Base-by-base conservation (phyloP, 164 flowering plant genomes). In the Piper betle region DNA sequence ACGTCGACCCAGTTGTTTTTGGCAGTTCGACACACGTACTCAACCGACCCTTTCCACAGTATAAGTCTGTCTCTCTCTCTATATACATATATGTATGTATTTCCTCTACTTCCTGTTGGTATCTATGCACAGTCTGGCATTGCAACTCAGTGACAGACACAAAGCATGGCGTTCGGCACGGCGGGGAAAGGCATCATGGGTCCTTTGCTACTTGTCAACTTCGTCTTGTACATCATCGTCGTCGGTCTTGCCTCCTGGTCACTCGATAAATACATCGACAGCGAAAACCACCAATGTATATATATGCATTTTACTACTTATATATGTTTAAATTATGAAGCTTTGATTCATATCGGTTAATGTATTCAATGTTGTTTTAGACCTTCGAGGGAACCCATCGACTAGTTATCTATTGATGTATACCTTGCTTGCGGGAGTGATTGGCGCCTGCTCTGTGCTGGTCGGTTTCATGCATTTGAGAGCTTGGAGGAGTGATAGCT, bases 191-290 rank as follows among this genome's bases (percentile, higher is more conserved):
- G 67, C 39, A 13, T 80, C 38, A 70, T 76, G 65, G 78, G 76
- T 3, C 81, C 82, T 13, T 41, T 81, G 16, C 57, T 84, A 65
- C 67, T 60, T 17, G 79, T 66, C 5, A 77, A 80, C 68, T 70
- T 73, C 18, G 80, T 80, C 33, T 74, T 76, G 60, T 69, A 75
- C 42, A 56, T 80, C 16, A 69, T 80, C 37, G 39, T 79, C 6
- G 64, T 84, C 8, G 88, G 84, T 16, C 71, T 81, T 5, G 80
- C 84, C 6, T 74, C 73, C 0, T 84, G 88, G 88, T 80, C 83
- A 5, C 66, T 81, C 25, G 83, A 84, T 65, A 81, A 80, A 48
- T 77, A 77, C 76, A 82, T 84, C 66, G 66, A 77, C 57, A 86
- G 86, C 37, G 72, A 78, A 64, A 80, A 81, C 17, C 66, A 80